Conservation (phyloP, 225 moss, liverwort and hornwort species). For the Takakia lepidozioides region DNA sequence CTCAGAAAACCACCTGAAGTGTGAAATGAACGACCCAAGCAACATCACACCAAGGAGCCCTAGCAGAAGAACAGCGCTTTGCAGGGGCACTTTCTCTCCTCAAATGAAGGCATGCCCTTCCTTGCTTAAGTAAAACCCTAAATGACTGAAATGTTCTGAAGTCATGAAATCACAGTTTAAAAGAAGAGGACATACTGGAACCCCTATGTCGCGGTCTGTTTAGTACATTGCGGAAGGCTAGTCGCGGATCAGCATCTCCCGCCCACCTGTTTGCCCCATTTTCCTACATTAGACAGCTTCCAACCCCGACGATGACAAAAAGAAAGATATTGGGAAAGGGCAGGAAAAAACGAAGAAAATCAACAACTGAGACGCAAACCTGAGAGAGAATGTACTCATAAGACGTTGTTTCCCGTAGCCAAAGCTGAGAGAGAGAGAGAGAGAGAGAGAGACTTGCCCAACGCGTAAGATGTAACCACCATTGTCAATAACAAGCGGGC, state of each 20-base stretch:
- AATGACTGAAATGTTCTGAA: neutral
- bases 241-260: conserved; percentile 67
- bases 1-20: too few species aligned
- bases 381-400: neutral
- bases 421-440: neutral
- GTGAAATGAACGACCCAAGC: too few species aligned
- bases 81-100: too few species aligned
- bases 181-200: conserved; percentile 47
- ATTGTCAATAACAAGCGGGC: conserved; percentile 81
- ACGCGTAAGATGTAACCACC: conserved; percentile 87
- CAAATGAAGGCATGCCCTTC: too few species aligned
- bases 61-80: too few species aligned
- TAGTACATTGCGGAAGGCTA: conserved; percentile 82
- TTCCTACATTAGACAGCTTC: neutral
- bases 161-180: neutral
- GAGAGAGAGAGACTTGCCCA: conserved; percentile 32
- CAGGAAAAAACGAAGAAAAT: neutral
- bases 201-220: conserved; percentile 84
- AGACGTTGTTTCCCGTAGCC: neutral
- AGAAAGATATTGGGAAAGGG: neutral
- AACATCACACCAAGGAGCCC: too few species aligned
- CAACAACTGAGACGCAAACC: neutral
- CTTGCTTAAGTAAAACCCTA: neutral
- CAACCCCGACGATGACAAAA: neutral
- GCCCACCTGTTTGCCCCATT: conserved; percentile 58